Evolutionary conservation across 1,284 basidiomycete genomes (phyloP), one percentile per base, ranked within the genome.

Genomic region (Schizopora paradoxa): DNA sequence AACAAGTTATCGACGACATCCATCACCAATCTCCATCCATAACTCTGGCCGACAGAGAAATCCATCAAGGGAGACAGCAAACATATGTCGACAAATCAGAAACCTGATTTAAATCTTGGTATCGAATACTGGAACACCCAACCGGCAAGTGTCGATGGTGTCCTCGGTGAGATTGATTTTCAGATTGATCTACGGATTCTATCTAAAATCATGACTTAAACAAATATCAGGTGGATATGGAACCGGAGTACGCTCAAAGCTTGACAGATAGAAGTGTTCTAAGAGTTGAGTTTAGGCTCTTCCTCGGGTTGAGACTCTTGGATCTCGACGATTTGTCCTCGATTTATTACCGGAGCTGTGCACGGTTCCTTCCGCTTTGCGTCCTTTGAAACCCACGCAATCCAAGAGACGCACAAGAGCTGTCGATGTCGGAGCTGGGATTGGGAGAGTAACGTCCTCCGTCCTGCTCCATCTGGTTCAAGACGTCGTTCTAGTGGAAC

Each of bases 341-440:
- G 74, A 81, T 52, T 71, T 95, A 43, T 68, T 86, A 42, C 91
- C 92, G 6, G 76, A 84, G 39, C 76, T 96, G 13, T 84, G 77
- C 44, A 80, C 72, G 10, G 81, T 94, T 43, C 71, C 82, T 6
- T 90, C 86, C 32, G 78, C 86, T 2, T 64, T 86, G 37, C 63
- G 66, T 26, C 70, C 70, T 13, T 64, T 73, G n/a, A 39, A 41
- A 45, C 53, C 10, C n/a, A 56, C 32, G 35, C 50, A 18, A 57
- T 52, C 63, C 29, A 41, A 58, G 23, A 60, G 62, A 45, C 67
- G 85, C 41, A 76, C 70, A 27, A 78, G 89, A 27, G 91, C 86
- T 0, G 74, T 97, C 11, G 94, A 97, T 57, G 89, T 93, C 43
- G 93, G 86, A 13, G 86, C 91, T 13, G 93, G 93, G 2, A 86